A percentile compares a stretch with the other conserved stretches of the same genome.
These are phyloP conservation scores for Borovskyia barvae DNA, from an alignment of 208 protist genomes.

Conservation along the genomic window DNA sequence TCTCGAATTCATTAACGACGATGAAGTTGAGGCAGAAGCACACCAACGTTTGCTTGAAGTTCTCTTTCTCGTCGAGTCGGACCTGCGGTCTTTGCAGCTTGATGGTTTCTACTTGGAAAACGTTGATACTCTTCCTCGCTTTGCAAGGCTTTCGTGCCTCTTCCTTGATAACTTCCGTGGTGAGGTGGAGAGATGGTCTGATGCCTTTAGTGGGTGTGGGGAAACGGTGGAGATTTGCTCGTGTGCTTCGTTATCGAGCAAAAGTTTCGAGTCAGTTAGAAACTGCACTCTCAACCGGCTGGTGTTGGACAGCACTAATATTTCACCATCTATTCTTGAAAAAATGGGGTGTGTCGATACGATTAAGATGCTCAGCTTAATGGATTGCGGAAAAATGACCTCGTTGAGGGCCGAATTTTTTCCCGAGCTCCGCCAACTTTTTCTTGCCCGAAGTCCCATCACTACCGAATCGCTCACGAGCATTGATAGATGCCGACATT, in stretches of 20 bases:
- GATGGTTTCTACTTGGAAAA: constrained; percentile 1
- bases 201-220: background rate
- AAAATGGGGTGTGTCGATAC: background rate
- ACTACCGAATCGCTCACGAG: background rate
- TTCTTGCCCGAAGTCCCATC: constrained; percentile 6
- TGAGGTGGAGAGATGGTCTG: background rate
- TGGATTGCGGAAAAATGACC: constrained; percentile 16
- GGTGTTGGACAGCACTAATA: constrained; percentile 20
- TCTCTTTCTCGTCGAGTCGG: background rate
- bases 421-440: constrained; percentile 7
- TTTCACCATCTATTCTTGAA: background rate
- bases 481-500: constrained; percentile 7
- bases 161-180: constrained; percentile 3
- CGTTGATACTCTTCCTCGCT: background rate
- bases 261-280: no score
- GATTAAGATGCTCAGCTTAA: constrained; percentile 13
- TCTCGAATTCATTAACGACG: constrained; percentile 6
- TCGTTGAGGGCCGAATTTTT: background rate
- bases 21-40: background rate
- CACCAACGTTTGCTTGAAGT: background rate
- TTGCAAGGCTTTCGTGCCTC: background rate
- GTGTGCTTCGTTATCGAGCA: background rate
- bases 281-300: background rate
- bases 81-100: background rate
- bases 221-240: constrained; percentile 15